These are phyloP conservation scores for Zopfochytrium polystomum DNA, from an alignment of 371 early-diverging fungal genomes.

Conservation along the genomic window DNA sequence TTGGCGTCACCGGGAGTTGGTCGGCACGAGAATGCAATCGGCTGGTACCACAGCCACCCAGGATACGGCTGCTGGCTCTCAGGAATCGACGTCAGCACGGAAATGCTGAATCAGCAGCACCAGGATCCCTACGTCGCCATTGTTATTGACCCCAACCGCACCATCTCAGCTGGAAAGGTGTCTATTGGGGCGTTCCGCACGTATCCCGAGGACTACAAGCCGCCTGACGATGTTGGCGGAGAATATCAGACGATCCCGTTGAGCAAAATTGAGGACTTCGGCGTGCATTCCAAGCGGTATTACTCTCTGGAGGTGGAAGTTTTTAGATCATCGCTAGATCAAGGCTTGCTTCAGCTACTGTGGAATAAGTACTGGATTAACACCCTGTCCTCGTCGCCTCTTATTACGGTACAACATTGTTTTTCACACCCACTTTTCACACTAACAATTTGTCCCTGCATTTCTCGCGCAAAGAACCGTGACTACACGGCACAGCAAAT, in stretches of 20 bases:
- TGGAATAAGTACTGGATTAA: conserved; percentile 98
- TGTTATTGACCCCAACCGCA: conserved; percentile 96
- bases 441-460: neutral
- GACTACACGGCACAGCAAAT: conserved; percentile 77
- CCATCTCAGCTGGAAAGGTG: conserved; percentile 92
- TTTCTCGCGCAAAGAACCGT: conserved; percentile 58
- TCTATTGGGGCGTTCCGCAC: conserved; percentile 97
- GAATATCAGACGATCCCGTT: conserved; percentile 73
- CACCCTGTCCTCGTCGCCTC: conserved; percentile 85
- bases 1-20: conserved; percentile 86
- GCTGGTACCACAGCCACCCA: conserved; percentile 99
- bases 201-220: conserved; percentile 82
- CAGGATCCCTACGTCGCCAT: conserved; percentile 96
- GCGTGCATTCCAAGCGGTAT: conserved; percentile 90
- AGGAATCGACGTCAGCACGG: conserved; percentile 95
- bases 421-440: neutral
- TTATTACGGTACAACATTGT: conserved; percentile 68
- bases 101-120: conserved; percentile 90
- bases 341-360: conserved; percentile 78
- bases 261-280: conserved; percentile 95
- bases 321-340: conserved; percentile 90
- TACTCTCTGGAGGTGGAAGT: conserved; percentile 88
- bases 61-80: conserved; percentile 99
- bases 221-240: conserved; percentile 57
- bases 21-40: conserved; percentile 87